These are phyloP conservation scores for Willaertia magna DNA, from an alignment of 208 protist genomes.

Conservation along the genomic window DNA sequence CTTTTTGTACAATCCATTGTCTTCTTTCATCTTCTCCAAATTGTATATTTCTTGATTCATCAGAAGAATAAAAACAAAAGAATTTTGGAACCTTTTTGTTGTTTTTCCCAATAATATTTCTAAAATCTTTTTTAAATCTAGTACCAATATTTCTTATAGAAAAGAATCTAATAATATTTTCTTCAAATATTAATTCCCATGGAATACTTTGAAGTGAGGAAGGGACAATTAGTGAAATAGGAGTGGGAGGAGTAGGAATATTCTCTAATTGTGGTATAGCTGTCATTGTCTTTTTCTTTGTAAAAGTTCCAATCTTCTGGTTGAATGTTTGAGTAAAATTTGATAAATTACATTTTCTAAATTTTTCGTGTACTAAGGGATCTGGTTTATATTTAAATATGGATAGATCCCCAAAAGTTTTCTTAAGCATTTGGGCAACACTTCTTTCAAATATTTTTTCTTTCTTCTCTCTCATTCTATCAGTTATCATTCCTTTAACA, in stretches of 20 bases:
- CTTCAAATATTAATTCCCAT: conserved; percentile 8
- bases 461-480: background rate
- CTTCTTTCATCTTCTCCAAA: background rate
- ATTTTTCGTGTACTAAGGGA: too few relatives aligned
- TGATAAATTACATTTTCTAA: too few relatives aligned
- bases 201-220: background rate
- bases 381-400: background rate
- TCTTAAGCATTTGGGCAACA: background rate
- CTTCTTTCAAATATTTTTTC: background rate
- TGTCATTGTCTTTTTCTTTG: background rate
- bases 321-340: background rate
- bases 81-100: background rate
- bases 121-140: background rate
- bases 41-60: background rate
- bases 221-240: background rate
- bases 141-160: background rate
- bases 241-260: background rate
- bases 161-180: background rate
- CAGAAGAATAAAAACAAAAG: conserved; percentile 7
- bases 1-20: background rate
- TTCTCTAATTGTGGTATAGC: background rate
- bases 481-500: background rate
- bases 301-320: background rate
- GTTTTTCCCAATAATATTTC: background rate
- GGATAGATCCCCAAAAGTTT: too few relatives aligned